Base-by-base conservation (phyloP, 2,329 filamentous ascomycete genomes). In the Coleophoma eucalyptorum region DNA sequence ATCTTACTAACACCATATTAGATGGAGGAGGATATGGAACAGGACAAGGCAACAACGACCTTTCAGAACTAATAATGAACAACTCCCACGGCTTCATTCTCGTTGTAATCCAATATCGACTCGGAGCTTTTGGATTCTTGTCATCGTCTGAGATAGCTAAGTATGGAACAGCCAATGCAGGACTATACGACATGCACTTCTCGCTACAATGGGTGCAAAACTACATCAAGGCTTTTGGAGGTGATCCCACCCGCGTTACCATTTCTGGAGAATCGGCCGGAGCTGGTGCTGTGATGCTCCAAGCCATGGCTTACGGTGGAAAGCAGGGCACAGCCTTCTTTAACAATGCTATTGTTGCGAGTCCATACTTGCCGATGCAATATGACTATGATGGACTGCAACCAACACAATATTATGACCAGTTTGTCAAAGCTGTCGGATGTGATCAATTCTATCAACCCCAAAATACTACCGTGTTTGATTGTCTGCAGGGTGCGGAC, bases 221-320 rank as follows among this genome's bases (percentile, higher is more conserved):
- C 8, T 64, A 83, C 52, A 79, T 83, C 47, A 56, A 63, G 2
- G 61, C 69, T 2, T 83, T 84, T 48, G 79, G 80, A 0, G 79
- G 80, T 3, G 73, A 83, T 48, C 70, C 72, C 0, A 55, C 61
- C 1, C 70, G 74, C 6, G 75, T 84, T 0, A 81, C 78, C 0
- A 72, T 83, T 16, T 73, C 73, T 50, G 80, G 81, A 0, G 75
- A 80, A 52, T 77, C 73, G 10, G 78, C 81, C 0, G 80, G 81
- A 2, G 80, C 67, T 1, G 77, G 76, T 0, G 67, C 66, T 11
- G 73, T 78, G 2, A 71, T 79, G 32, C 72, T 75, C 12, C 73
- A 74, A 67, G 70, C 4, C 69, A 70, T 20, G 49, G 50, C 56
- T 2, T 58, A 50, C 41, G 50, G 52, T 7, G 58, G 59, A 11